These are phyloP conservation scores for Colletotrichum sidae DNA, from an alignment of 2,329 filamentous ascomycete genomes.

Conservation along the genomic window DNA sequence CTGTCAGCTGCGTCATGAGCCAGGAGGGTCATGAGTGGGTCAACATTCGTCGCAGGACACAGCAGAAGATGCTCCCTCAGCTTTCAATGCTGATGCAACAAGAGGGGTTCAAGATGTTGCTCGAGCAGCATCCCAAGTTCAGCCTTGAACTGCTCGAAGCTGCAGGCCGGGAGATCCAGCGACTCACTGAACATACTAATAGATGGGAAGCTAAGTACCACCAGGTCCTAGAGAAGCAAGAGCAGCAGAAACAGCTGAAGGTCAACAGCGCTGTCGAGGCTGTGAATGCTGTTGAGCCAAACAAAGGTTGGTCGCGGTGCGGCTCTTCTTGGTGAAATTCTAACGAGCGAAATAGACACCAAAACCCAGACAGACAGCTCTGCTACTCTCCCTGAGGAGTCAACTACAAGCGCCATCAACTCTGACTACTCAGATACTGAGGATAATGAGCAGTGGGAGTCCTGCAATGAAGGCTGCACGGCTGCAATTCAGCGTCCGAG, in stretches of 20 bases:
- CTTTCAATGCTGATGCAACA: slow-evolving; percentile 17
- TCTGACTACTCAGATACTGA: no score
- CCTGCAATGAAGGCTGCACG: slow-evolving; percentile 4
- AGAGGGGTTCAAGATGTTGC: slow-evolving; percentile 1
- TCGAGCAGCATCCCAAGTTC: neutral
- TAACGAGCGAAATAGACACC: no score
- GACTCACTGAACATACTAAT: neutral
- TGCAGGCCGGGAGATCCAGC: slow-evolving; percentile 2
- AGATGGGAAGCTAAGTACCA: neutral
- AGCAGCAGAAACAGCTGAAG: neutral
- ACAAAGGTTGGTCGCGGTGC: no score
- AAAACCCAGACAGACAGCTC: no score
- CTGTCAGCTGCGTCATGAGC: slow-evolving; percentile 4
- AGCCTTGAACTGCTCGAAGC: slow-evolving; percentile 8
- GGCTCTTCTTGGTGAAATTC: no score
- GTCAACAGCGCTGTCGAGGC: neutral
- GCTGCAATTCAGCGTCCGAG: neutral
- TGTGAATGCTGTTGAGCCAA: no score
- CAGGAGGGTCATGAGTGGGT: neutral
- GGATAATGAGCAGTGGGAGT: slow-evolving; percentile 1
- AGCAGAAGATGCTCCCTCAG: slow-evolving; percentile 16
- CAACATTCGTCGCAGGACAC: slow-evolving; percentile 7
- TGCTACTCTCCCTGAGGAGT: no score
- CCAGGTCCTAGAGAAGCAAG: neutral
- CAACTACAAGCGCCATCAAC: no score